These are phyloP conservation scores for Basidiobolus meristosporus DNA, from an alignment of 371 early-diverging fungal genomes.

Conservation along the genomic window DNA sequence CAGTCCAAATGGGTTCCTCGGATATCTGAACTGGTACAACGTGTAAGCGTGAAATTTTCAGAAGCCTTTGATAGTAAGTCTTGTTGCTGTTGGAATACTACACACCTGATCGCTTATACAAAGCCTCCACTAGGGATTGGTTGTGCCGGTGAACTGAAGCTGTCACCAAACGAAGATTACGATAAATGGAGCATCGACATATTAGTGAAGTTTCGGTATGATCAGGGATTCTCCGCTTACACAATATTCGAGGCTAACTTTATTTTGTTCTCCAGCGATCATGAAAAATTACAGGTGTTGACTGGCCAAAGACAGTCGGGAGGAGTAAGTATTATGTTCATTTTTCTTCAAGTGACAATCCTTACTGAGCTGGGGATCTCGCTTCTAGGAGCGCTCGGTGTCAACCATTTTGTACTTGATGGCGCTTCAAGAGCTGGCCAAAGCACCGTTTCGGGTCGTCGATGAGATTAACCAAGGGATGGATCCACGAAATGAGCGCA, in stretches of 20 bases:
- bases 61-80: conserved; percentile 40
- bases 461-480: conserved; percentile 99
- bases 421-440: conserved; percentile 75
- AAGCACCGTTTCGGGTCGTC: conserved; percentile 94
- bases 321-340: conserved; percentile 30
- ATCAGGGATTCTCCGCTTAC: neutral
- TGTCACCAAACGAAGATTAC: conserved; percentile 57
- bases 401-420: conserved; percentile 95
- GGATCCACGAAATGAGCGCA: conserved; percentile 96
- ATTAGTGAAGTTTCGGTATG: conserved; percentile 65
- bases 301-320: conserved; percentile 93
- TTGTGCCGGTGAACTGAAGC: conserved; percentile 74
- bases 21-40: conserved; percentile 25
- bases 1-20: conserved; percentile 50
- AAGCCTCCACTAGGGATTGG: conserved; percentile 30
- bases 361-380: neutral
- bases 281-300: conserved; percentile 71
- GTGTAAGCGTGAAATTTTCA: conserved; percentile 50
- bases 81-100: neutral
- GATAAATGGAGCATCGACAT: conserved; percentile 95
- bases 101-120: conserved; percentile 3
- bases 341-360: neutral
- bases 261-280: conserved; percentile 23
- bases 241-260: neutral
- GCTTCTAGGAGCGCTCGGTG: conserved; percentile 60